phyloP scores from a whole-genome alignment of 257 asterid species.

The Eustoma russellianum region DNA sequence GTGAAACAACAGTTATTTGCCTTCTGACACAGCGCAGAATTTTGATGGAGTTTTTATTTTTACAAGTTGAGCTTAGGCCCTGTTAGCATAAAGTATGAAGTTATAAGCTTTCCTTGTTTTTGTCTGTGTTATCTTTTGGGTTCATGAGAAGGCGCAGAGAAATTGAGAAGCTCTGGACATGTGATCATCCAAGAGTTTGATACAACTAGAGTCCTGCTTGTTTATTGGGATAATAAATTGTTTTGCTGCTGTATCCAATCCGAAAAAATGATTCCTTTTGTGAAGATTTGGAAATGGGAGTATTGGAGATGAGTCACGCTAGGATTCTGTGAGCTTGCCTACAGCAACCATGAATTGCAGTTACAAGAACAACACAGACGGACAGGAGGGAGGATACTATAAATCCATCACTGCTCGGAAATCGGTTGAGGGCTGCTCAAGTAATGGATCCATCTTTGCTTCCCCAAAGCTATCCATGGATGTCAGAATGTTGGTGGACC shows the following conservation, averaged over 20 bases:
- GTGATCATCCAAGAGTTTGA: slow-evolving; percentile 14
- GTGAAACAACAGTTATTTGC: too few relatives aligned
- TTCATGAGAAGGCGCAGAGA: too few relatives aligned
- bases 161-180: slow-evolving; percentile 8
- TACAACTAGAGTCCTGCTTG: slow-evolving; percentile 6
- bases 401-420: slow-evolving; percentile 19
- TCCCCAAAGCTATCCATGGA: slow-evolving; percentile 44
- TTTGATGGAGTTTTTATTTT: too few relatives aligned
- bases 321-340: slow-evolving; percentile 33
- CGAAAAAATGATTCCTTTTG: slow-evolving; percentile 9
- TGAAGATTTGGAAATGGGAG: slow-evolving; percentile 13
- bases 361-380: slow-evolving; percentile 37
- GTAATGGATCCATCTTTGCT: slow-evolving; percentile 41
- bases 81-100: too few relatives aligned
- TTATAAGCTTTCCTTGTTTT: too few relatives aligned
- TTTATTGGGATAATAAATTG: slow-evolving; percentile 13
- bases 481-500: slow-evolving; percentile 76
- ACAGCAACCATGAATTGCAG: slow-evolving; percentile 63
- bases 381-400: slow-evolving; percentile 33
- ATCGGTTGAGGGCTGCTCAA: slow-evolving; percentile 43
- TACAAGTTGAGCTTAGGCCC: too few relatives aligned
- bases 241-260: slow-evolving; percentile 6
- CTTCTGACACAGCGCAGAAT: too few relatives aligned
- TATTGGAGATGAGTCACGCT: slow-evolving; percentile 36
- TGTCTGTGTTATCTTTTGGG: too few relatives aligned